Percentiles rank a stretch among this genome's conserved stretches.
Evolutionary conservation across 2,329 filamentous ascomycete species (phyloP).

Genomic region (Apiospora kogelbergensis): DNA sequence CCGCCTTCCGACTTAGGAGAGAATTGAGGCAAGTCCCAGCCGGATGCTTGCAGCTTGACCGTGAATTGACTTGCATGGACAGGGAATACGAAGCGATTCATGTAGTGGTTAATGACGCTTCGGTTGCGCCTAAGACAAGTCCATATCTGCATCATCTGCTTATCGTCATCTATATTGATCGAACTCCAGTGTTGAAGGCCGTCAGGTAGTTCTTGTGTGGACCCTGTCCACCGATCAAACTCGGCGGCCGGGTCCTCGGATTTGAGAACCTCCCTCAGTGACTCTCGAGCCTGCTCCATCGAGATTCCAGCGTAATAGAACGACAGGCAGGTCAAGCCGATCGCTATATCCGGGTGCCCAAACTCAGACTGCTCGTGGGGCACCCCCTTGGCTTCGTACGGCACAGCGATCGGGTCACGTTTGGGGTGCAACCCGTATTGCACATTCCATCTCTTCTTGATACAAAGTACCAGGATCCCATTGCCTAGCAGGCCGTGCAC

Average conservation of each 20-base stretch:
- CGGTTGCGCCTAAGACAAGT: too few species aligned
- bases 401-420: conserved; percentile 63
- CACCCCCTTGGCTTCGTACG: conserved; percentile 64
- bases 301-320: conserved; percentile 66
- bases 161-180: too few species aligned
- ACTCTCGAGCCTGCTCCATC: conserved; percentile 45
- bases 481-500: too few species aligned
- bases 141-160: too few species aligned
- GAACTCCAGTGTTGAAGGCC: too few species aligned
- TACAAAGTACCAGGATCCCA: too few species aligned
- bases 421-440: not conserved
- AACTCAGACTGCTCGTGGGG: conserved; percentile 64
- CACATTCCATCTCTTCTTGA: too few species aligned
- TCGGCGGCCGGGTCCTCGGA: conserved; percentile 38
- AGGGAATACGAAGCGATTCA: conserved; percentile 39
- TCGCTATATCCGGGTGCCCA: conserved; percentile 66
- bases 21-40: conserved; percentile 64
- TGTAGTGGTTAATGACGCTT: too few species aligned
- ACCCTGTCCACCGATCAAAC: too few species aligned
- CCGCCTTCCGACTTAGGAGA: conserved; percentile 13
- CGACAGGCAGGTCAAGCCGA: conserved; percentile 64
- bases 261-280: conserved; percentile 43
- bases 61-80: conserved; percentile 63
- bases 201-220: too few species aligned
- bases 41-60: conserved; percentile 62